phyloP scores from a whole-genome alignment of 2,329 filamentous ascomycete genomes.

The Penicillium expansum region DNA sequence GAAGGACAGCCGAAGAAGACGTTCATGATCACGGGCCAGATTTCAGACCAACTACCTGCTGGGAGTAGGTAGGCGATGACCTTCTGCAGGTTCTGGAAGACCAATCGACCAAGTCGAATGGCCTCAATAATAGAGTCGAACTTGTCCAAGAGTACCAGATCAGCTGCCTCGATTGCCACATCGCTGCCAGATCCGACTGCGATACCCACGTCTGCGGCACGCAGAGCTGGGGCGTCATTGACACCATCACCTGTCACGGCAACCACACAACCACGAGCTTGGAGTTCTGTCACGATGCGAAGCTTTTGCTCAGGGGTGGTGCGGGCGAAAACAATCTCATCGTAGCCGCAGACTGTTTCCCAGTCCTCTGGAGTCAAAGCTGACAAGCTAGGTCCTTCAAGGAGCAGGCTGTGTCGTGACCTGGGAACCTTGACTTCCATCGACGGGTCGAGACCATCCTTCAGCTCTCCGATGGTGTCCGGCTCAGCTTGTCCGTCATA shows the following conservation, averaged over 20 bases:
- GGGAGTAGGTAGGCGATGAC: constrained; percentile 48
- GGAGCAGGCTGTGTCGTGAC: constrained; percentile 55
- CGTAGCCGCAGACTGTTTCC: constrained; percentile 58
- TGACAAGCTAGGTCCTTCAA: constrained; percentile 66
- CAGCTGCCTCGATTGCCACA: constrained; percentile 42
- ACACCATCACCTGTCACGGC: constrained; percentile 43
- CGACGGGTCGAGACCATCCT: constrained; percentile 26
- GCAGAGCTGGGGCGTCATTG: constrained; percentile 37
- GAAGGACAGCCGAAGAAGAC: constrained; percentile 56
- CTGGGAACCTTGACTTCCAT: constrained; percentile 21
- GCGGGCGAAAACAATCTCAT: constrained; percentile 50
- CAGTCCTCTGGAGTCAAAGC: constrained; percentile 66
- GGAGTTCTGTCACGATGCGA: constrained; percentile 43
- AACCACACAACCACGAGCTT: constrained; percentile 39
- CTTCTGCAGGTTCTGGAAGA: constrained; percentile 39
- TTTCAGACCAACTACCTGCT: constrained; percentile 56
- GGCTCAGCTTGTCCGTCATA: constrained; percentile 47
- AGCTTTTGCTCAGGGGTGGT: constrained; percentile 46
- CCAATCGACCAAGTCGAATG: constrained; percentile 33
- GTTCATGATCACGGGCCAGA: constrained; percentile 57
- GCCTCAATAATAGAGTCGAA: constrained; percentile 37
- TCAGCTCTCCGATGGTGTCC: constrained; percentile 56
- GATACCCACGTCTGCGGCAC: constrained; percentile 34
- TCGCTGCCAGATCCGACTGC: constrained; percentile 41
- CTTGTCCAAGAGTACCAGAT: constrained; percentile 38